Evolutionary conservation across 257 asterid species (phyloP).

Genomic region (Solanum piurae): DNA sequence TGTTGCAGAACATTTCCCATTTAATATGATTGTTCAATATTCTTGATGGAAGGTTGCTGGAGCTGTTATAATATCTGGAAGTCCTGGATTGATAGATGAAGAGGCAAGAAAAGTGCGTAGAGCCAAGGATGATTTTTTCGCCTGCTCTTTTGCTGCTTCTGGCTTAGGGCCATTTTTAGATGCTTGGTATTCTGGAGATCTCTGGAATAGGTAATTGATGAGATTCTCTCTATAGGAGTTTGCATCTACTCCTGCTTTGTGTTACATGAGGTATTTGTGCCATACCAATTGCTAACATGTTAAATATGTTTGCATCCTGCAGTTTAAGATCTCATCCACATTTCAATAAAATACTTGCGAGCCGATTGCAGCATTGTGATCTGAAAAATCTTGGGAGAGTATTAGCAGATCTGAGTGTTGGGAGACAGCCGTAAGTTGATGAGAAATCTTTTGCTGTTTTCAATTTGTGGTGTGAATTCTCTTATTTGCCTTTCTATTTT

Average conservation of each 20-base stretch:
- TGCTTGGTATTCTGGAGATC: conserved; percentile 74
- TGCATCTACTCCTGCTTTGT: background rate
- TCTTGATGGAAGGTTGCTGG: conserved; percentile 41
- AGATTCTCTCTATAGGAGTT: background rate
- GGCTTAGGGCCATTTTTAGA: conserved; percentile 62
- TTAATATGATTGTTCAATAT: background rate
- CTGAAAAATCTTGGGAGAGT: conserved; percentile 57
- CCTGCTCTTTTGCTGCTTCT: conserved; percentile 49
- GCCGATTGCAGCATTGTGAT: conserved; percentile 61
- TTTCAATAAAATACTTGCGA: conserved; percentile 35
- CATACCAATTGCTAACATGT: background rate
- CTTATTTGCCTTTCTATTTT: background rate
- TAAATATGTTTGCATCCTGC: conserved; percentile 9
- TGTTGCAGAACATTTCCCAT: background rate
- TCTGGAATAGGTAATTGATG: conserved; percentile 67
- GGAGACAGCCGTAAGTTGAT: conserved; percentile 80
- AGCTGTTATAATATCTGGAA: conserved; percentile 83
- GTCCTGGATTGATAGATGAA: conserved; percentile 71
- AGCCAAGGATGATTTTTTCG: conserved; percentile 81
- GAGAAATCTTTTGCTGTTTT: background rate
- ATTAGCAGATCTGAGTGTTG: conserved; percentile 64
- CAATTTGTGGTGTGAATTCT: background rate
- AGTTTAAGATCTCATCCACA: conserved; percentile 81
- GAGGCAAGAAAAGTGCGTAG: conserved; percentile 49
- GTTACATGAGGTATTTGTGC: background rate